phyloP scores from a whole-genome alignment of 352 stramenopile species.

The Globisporangium iwayamae region DNA sequence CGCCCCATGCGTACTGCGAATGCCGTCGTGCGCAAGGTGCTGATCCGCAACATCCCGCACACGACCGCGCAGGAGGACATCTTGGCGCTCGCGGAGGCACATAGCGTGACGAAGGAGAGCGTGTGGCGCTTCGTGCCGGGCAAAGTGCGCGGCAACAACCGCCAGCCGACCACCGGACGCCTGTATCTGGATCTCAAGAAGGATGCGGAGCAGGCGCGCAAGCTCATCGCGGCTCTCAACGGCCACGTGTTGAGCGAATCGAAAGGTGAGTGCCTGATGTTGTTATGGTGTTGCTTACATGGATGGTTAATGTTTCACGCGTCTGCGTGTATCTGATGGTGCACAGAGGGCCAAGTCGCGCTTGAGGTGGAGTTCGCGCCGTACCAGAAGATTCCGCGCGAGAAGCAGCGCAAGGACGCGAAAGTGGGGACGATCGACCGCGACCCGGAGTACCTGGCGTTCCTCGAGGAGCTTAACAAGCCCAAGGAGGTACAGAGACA shows the following conservation, averaged over 20 bases:
- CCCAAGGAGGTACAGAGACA: constrained; percentile 52
- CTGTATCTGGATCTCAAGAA: constrained; percentile 79
- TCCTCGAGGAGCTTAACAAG: constrained; percentile 65
- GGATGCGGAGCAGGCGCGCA: constrained; percentile 41
- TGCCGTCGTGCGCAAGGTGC: constrained; percentile 55
- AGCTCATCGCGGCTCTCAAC: constrained; percentile 50
- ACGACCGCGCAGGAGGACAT: constrained; percentile 35
- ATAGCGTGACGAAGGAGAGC: constrained; percentile 33
- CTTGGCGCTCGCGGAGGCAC: constrained; percentile 28
- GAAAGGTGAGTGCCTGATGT: constrained; percentile 25
- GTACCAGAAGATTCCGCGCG: constrained; percentile 76
- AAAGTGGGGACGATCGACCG: constrained; percentile 73
- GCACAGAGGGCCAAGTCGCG: constrained; percentile 7
- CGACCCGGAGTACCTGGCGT: constrained; percentile 69
- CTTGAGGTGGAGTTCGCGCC: constrained; percentile 73
- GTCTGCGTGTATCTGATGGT: not conserved
- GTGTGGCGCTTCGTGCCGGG: constrained; percentile 69
- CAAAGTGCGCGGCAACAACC: constrained; percentile 52
- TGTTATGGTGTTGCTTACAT: not conserved
- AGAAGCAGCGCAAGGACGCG: constrained; percentile 77
- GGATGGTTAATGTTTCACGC: not conserved
- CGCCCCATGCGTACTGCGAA: constrained; percentile 32
- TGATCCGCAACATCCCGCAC: constrained; percentile 67
- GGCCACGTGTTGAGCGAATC: constrained; percentile 32
- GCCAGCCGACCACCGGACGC: constrained; percentile 37